A percentile compares a stretch with the other conserved stretches of the same genome.
phyloP scores from a whole-genome alignment of 768 basidiomycete species.

The Rhodotorula sphaerocarpa region DNA sequence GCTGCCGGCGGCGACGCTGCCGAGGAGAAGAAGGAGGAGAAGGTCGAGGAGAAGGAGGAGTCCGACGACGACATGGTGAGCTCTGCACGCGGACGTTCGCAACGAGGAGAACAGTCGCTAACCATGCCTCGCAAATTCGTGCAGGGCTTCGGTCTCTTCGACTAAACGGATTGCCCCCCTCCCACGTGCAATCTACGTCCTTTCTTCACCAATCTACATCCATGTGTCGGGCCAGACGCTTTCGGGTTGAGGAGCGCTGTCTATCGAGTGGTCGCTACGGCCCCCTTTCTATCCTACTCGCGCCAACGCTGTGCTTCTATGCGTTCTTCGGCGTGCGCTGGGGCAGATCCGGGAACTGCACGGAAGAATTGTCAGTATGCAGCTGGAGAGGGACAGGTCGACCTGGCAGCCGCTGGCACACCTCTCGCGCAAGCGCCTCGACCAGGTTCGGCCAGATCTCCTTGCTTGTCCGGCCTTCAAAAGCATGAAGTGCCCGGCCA shows the following conservation, averaged over 20 bases:
- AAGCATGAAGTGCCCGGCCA: slow-evolving; percentile 49
- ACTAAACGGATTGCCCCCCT: slow-evolving; percentile 4
- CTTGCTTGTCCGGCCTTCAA: slow-evolving; percentile 69
- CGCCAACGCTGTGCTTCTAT: too few species aligned
- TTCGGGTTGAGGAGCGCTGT: not conserved
- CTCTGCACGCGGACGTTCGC: too few species aligned
- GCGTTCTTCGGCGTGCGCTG: not conserved
- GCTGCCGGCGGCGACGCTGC: slow-evolving; percentile 55
- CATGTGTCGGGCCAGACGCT: too few species aligned
- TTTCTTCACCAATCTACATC: too few species aligned
- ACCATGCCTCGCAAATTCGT: not conserved
- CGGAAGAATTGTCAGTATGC: too few species aligned
- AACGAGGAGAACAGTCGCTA: too few species aligned
- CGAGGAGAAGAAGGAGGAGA: slow-evolving; percentile 69
- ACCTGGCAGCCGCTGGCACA: not conserved
- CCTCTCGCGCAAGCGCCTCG: slow-evolving; percentile 45
- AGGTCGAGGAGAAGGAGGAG: slow-evolving; percentile 44
- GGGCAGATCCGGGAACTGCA: not conserved
- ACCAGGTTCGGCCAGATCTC: slow-evolving; percentile 86
- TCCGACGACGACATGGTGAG: slow-evolving; percentile 17
- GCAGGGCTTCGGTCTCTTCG: slow-evolving; percentile 26
- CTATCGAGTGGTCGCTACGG: too few species aligned
- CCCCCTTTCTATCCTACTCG: too few species aligned
- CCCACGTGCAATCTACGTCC: not conserved
- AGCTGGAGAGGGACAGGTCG: too few species aligned